Evolutionary conservation across 345 rosid genomes (phyloP).

Genomic region (Arabis alpina): DNA sequence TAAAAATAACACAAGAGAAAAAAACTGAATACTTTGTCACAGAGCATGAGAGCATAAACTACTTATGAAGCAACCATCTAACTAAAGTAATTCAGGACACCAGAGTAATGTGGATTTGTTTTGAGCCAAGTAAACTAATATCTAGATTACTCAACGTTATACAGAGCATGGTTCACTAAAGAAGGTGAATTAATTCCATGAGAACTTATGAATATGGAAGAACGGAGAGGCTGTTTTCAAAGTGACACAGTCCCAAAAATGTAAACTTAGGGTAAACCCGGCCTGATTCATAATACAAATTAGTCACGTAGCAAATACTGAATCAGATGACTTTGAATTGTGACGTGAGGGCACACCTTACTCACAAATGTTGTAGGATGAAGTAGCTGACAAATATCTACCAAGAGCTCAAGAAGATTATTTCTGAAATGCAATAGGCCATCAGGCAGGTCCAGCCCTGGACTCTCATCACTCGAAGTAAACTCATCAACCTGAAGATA

Average conservation of each 20-base stretch:
- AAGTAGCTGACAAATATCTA: conserved; percentile 87
- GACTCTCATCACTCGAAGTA: conserved; percentile 62
- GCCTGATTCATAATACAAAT: conserved; percentile 5
- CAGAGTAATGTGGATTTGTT: not conserved
- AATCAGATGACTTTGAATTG: conserved; percentile 11
- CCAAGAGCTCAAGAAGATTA: conserved; percentile 88
- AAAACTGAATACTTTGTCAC: conserved; percentile 3
- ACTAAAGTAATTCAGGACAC: conserved; percentile 18
- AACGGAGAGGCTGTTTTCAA: conserved; percentile 15
- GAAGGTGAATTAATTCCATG: conserved; percentile 8
- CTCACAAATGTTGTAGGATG: conserved; percentile 64
- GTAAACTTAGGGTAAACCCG: not conserved
- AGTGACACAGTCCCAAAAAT: conserved; percentile 1
- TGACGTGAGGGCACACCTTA: conserved; percentile 63
- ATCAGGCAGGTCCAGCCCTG: conserved; percentile 73
- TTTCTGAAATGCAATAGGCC: conserved; percentile 80
- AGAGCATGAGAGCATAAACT: conserved; percentile 18
- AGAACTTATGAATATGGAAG: conserved; percentile 8
- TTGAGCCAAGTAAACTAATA: not conserved
- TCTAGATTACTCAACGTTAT: not conserved
- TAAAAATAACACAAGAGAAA: not conserved
- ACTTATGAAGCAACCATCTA: conserved; percentile 28
- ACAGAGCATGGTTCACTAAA: conserved; percentile 15
- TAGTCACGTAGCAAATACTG: conserved; percentile 1
- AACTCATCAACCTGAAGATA: conserved; percentile 80